A percentile compares a stretch with the other conserved stretches of the same genome.
Evolutionary conservation across 2,329 filamentous ascomycete genomes (phyloP).

Genomic region (Pseudocercospora crystallina): DNA sequence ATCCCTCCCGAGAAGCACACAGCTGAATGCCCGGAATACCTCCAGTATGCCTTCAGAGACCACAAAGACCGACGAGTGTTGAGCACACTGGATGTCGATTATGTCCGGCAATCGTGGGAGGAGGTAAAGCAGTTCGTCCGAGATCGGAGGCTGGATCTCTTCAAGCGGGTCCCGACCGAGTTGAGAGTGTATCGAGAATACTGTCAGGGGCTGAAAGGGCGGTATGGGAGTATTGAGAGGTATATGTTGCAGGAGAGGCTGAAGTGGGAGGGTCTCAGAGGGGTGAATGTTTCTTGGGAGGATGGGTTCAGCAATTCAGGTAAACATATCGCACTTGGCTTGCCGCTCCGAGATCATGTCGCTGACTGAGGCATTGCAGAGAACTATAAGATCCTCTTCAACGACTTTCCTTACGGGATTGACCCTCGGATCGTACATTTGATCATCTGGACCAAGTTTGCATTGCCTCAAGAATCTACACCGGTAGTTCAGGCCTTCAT

Average conservation of each 20-base stretch:
- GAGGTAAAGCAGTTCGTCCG: slow-evolving; percentile 63
- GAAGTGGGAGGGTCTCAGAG: slow-evolving; percentile 58
- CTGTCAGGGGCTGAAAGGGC: slow-evolving; percentile 60
- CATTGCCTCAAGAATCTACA: slow-evolving; percentile 66
- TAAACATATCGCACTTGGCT: neutral
- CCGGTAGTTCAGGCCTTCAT: slow-evolving; percentile 71
- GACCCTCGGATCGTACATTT: slow-evolving; percentile 76
- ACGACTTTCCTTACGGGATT: slow-evolving; percentile 94
- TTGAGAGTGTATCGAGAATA: slow-evolving; percentile 76
- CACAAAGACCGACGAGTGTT: slow-evolving; percentile 71
- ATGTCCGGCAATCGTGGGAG: slow-evolving; percentile 65
- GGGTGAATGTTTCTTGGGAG: neutral
- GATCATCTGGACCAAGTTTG: slow-evolving; percentile 91
- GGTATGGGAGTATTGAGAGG: slow-evolving; percentile 74
- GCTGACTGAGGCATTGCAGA: slow-evolving; percentile 12
- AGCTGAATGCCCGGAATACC: slow-evolving; percentile 68
- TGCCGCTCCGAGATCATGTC: neutral
- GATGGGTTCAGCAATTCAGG: slow-evolving; percentile 3
- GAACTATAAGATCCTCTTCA: slow-evolving; percentile 70
- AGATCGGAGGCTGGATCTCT: slow-evolving; percentile 69
- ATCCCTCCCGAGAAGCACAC: slow-evolving; percentile 63
- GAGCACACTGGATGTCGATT: slow-evolving; percentile 66
- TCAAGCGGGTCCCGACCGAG: slow-evolving; percentile 74
- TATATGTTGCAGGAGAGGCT: slow-evolving; percentile 73
- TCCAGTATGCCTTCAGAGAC: slow-evolving; percentile 54